Evolutionary conservation across 2,329 filamentous ascomycete species (phyloP).

Genomic region (Zymoseptoria pseudotritici): DNA sequence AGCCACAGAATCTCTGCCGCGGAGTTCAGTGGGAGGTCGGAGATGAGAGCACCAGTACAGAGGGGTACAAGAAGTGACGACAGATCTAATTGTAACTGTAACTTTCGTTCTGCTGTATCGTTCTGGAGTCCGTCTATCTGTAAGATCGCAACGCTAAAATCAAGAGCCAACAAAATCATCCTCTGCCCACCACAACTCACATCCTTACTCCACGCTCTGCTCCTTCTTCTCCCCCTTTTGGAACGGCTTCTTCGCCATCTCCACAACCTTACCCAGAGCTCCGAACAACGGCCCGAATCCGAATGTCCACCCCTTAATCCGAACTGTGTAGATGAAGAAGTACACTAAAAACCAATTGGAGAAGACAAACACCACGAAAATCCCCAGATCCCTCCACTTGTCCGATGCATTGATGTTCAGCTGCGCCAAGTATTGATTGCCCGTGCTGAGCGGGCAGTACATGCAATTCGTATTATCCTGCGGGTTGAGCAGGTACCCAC

Average conservation of each 20-base stretch:
- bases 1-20: too few relatives aligned
- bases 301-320: constrained; percentile 63
- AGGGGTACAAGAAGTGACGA: too few relatives aligned
- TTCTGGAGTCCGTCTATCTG: neutral
- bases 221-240: constrained; percentile 17
- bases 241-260: constrained; percentile 30
- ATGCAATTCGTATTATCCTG: constrained; percentile 53
- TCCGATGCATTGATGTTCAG: constrained; percentile 49
- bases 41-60: too few relatives aligned
- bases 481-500: constrained; percentile 59
- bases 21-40: too few relatives aligned
- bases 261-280: constrained; percentile 36
- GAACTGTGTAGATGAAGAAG: constrained; percentile 66
- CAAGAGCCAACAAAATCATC: neutral
- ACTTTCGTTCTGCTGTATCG: neutral
- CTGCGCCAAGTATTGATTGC: constrained; percentile 58
- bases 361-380: constrained; percentile 63
- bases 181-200: neutral
- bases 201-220: constrained; percentile 5
- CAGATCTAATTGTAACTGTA: neutral
- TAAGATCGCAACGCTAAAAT: neutral
- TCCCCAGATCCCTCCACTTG: constrained; percentile 67
- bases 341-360: constrained; percentile 62
- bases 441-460: constrained; percentile 62
- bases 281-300: constrained; percentile 55